Percentiles rank a stretch among this genome's conserved stretches.
Evolutionary conservation across 441 rosid genomes (phyloP).

Genomic region (Euphorbia celastroides): DNA sequence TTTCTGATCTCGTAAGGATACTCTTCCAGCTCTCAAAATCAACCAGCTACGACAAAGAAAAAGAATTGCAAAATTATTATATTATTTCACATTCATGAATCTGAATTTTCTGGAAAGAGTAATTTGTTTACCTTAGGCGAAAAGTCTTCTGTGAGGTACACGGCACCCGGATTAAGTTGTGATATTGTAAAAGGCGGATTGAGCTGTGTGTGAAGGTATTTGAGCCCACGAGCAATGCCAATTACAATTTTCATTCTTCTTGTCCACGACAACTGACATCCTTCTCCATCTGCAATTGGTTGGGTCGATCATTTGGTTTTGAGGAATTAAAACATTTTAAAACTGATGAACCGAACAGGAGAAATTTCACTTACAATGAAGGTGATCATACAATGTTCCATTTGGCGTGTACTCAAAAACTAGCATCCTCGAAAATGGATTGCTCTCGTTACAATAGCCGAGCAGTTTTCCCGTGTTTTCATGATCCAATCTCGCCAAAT

Average conservation of each 20-base stretch:
- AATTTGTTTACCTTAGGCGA: conserved; percentile 69
- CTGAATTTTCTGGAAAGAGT: too few relatives aligned
- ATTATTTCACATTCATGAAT: too few relatives aligned
- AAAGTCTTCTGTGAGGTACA: conserved; percentile 95
- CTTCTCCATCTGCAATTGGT: conserved; percentile 80
- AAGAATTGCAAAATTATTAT: background rate
- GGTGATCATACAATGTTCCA: conserved; percentile 90
- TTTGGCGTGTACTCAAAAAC: conserved; percentile 94
- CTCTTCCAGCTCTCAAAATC: conserved; percentile 98
- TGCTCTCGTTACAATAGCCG: conserved; percentile 79
- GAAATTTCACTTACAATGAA: conserved; percentile 67
- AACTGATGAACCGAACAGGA: conserved; percentile 8
- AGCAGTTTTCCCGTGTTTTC: conserved; percentile 74
- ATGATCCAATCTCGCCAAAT: conserved; percentile 86
- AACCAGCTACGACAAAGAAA: conserved; percentile 51
- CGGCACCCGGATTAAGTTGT: conserved; percentile 78
- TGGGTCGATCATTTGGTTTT: conserved; percentile 20
- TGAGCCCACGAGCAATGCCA: conserved; percentile 88
- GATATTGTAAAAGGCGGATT: conserved; percentile 91
- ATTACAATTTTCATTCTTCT: conserved; percentile 80
- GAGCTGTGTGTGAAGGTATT: conserved; percentile 83
- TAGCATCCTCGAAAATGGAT: conserved; percentile 87
- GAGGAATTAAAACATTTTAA: conserved; percentile 8
- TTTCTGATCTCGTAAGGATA: conserved; percentile 84
- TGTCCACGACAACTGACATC: conserved; percentile 76